Conservation (phyloP, 1,284 basidiomycete species). For the Phaffia rhodozyma region DNA sequence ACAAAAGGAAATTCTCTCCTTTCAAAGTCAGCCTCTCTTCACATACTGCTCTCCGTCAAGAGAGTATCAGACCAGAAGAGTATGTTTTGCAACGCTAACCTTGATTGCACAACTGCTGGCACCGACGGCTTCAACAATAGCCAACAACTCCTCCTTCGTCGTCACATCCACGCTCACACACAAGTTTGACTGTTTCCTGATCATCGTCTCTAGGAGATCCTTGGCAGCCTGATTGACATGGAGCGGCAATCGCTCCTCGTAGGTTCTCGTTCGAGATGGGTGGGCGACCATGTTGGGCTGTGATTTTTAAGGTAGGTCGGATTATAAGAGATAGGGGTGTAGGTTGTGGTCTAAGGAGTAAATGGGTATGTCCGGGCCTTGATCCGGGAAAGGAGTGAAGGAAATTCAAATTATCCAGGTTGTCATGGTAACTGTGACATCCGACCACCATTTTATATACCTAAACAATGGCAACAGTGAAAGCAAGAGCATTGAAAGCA, state of each 20-base stretch:
- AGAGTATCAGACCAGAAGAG: conserved; percentile 3
- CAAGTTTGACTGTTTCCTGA: conserved; percentile 79
- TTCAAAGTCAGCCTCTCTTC: not conserved
- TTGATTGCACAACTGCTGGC: conserved; percentile 88
- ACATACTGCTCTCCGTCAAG: not conserved
- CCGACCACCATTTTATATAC: no score
- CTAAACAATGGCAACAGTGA: no score
- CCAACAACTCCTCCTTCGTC: conserved; percentile 62
- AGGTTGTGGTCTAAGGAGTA: no score
- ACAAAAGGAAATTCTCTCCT: not conserved
- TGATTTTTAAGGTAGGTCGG: no score
- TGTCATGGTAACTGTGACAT: no score
- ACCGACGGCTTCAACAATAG: conserved; percentile 77
- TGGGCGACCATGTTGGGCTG: no score
- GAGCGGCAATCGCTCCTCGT: conserved; percentile 49
- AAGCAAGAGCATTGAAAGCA: no score
- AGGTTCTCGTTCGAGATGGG: conserved; percentile 36
- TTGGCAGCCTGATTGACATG: conserved; percentile 64
- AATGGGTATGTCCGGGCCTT: no score
- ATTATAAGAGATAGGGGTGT: no score
- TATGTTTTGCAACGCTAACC: conserved; percentile 39
- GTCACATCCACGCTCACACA: conserved; percentile 94
- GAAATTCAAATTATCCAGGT: no score
- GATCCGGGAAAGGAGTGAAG: no score
- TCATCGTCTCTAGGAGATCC: conserved; percentile 68